Conservation (phyloP, 495 filamentous ascomycete genomes). For the Astrocystis sublimbata region DNA sequence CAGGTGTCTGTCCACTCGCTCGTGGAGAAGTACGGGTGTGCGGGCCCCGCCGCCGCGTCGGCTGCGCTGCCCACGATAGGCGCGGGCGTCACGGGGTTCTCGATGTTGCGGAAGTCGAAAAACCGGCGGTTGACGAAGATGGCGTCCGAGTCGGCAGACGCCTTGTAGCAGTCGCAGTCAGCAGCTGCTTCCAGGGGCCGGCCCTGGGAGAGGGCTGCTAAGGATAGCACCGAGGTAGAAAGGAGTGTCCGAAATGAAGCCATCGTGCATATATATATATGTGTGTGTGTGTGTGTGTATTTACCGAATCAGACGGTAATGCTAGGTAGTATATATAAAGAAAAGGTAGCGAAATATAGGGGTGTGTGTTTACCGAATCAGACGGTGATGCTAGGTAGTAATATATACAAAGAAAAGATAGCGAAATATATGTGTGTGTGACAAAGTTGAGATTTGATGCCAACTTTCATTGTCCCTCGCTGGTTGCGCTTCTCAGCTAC, state of each 20-base stretch:
- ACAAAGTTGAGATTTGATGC: too few species aligned
- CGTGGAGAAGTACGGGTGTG: constrained; percentile 44
- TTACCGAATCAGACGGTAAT: too few species aligned
- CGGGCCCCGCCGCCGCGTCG: constrained; percentile 32
- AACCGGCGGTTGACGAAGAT: constrained; percentile 66
- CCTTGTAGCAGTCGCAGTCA: constrained; percentile 51
- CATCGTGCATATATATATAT: too few species aligned
- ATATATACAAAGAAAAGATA: too few species aligned
- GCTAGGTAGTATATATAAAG: too few species aligned
- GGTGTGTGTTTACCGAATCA: too few species aligned
- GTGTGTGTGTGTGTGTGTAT: too few species aligned
- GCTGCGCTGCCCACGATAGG: constrained; percentile 31
- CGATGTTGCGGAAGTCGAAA: constrained; percentile 65
- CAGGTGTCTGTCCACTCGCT: constrained; percentile 53
- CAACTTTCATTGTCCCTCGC: not conserved
- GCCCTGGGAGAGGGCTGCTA: constrained; percentile 7
- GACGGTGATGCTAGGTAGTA: too few species aligned
- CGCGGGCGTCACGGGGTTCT: constrained; percentile 38
- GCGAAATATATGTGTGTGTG: too few species aligned
- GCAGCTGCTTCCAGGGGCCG: constrained; percentile 6
- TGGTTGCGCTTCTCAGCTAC: too few species aligned
- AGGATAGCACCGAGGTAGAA: not conserved
- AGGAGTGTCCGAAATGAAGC: not conserved
- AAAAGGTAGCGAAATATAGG: too few species aligned
- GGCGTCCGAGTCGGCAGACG: constrained; percentile 40